phyloP scores from a whole-genome alignment of 2,329 filamentous ascomycete species.

The Colletotrichum orchidophilum region DNA sequence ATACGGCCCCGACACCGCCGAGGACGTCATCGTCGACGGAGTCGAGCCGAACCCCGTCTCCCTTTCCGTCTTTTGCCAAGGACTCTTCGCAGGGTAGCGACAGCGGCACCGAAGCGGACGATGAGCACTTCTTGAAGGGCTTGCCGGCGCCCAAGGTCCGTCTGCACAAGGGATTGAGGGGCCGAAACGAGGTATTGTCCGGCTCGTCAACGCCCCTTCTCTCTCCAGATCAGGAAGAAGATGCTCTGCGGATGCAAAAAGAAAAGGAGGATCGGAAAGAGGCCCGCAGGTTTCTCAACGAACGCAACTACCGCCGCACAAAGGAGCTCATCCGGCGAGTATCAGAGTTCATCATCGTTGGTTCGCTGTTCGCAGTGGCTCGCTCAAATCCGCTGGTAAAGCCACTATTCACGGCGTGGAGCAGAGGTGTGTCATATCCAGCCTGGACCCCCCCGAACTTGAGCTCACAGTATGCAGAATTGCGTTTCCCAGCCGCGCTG shows the following conservation, averaged over 20 bases:
- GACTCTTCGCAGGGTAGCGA: conserved; percentile 77
- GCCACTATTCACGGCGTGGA: conserved; percentile 56
- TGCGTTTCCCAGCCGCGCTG: conserved; percentile 48
- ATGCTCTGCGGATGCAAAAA: conserved; percentile 15
- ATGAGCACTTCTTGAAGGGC: conserved; percentile 88
- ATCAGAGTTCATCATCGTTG: conserved; percentile 62
- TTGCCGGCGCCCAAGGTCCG: conserved; percentile 81
- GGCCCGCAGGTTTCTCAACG: conserved; percentile 34
- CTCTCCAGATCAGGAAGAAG: conserved; percentile 58
- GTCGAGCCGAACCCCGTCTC: conserved; percentile 36
- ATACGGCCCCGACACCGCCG: conserved; percentile 20
- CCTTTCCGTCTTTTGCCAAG: conserved; percentile 49
- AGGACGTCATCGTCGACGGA: conserved; percentile 35
- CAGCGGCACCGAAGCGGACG: conserved; percentile 94
- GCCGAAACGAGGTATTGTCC: conserved; percentile 63
- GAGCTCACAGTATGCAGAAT: conserved; percentile 49
- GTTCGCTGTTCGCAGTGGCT: conserved; percentile 58
- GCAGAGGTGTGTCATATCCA: conserved; percentile 53
- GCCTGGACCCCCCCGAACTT: not conserved
- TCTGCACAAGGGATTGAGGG: conserved; percentile 81
- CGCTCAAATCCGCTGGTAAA: conserved; percentile 56
- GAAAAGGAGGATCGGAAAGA: conserved; percentile 19
- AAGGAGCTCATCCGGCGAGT: conserved; percentile 62
- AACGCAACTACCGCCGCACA: conserved; percentile 49
- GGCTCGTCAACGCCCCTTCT: conserved; percentile 64